Conservation (phyloP, 2,329 filamentous ascomycete species). For the Pseudogymnoascus sp. region DNA sequence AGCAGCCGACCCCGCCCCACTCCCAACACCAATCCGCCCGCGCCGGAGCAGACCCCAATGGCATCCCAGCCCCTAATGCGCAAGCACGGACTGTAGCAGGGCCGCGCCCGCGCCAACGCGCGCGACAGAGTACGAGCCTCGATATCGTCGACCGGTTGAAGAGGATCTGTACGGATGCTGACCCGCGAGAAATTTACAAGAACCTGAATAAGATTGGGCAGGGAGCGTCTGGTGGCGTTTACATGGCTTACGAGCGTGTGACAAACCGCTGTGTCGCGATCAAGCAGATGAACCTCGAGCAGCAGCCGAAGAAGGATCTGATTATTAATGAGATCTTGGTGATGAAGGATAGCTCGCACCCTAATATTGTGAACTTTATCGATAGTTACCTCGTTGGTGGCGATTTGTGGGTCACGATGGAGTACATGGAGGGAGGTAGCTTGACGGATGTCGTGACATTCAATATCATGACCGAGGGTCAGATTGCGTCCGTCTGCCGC, state of each 20-base stretch:
- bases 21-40: constrained; percentile 41
- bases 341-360: constrained; percentile 98
- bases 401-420: constrained; percentile 98
- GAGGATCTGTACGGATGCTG: constrained; percentile 81
- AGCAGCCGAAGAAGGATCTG: constrained; percentile 96
- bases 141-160: constrained; percentile 79
- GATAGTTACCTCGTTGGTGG: constrained; percentile 87
- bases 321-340: constrained; percentile 99
- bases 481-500: constrained; percentile 90
- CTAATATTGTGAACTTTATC: constrained; percentile 98
- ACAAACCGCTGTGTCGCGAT: constrained; percentile 89
- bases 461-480: constrained; percentile 97
- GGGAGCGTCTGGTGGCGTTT: constrained; percentile 93
- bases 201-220: constrained; percentile 93
- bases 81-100: constrained; percentile 36
- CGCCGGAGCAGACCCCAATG: constrained; percentile 29
- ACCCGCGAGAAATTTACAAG: constrained; percentile 80
- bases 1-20: constrained; percentile 41
- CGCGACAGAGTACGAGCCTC: constrained; percentile 68
- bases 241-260: constrained; percentile 75
- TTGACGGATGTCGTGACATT: constrained; percentile 97
- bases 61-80: constrained; percentile 28
- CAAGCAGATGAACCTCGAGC: constrained; percentile 98
- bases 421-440: constrained; percentile 98
- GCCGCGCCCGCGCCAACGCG: constrained; percentile 65